Base-by-base conservation (phyloP, 192 early-diverging fungal species). In the Chytriomyces sp. region DNA sequence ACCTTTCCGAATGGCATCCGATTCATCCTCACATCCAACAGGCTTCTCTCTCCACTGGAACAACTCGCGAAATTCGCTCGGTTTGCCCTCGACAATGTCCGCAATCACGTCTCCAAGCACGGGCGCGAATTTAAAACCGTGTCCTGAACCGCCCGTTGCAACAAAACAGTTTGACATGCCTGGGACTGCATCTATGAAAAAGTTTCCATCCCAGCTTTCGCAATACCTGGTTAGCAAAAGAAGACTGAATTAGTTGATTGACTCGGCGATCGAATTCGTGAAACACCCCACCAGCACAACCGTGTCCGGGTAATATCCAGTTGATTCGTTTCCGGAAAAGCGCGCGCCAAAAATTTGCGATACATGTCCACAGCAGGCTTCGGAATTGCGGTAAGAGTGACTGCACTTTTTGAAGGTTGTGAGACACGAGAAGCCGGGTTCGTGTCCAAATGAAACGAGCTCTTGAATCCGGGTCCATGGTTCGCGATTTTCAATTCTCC, bases 111-210 rank as follows among this genome's bases (percentile, higher is more conserved):
- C 77, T 13, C 89, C 89, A 50, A 90, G 68, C 11, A 85, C 80
- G 0, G 89, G 87, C 6, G 83, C 57, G 61, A 91, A 89, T 81
- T 91, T 91, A 83, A 91, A 89, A 3, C 77, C 89, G 59, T 91
- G 89, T 7, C 89, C 89, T 10, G 82, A 85, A 20, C 87, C 89
- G 43, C 89, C 89, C 23, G 86, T 85, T 7, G 88, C 89, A 48
- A 90, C 81, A 60, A 85, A 79, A 10, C 82, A 50, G 48, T 82
- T 76, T 16, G 65, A 28, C 47, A 79, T 69, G 23, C 76, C 53
- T 8, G 89, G 88, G n/a, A 86, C 81, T 26, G 78, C 69, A 45
- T 57, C 59, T 9, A 90, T 80, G 26, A 85, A 50, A 62, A 91
- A 91, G 23, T 86, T 76, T 0, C 89, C 87, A 68, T 89, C 88